phyloP scores from a whole-genome alignment of 2,329 filamentous ascomycete genomes.

The Talaromyces sp. region DNA sequence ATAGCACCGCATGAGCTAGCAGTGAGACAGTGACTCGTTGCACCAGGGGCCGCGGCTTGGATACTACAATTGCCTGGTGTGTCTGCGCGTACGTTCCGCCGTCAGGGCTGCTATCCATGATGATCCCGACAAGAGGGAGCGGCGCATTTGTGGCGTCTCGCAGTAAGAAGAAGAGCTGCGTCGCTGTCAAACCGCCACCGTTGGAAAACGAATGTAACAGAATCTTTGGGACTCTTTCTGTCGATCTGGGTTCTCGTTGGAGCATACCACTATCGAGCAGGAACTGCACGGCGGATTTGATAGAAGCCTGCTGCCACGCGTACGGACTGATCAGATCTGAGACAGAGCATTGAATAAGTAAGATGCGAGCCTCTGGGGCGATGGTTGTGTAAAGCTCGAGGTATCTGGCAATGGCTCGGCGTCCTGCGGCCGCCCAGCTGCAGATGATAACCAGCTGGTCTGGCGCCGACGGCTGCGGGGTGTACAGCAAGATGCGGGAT shows the following conservation, averaged over 20 bases:
- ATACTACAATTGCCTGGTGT: constrained; percentile 11
- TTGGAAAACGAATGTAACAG: constrained; percentile 30
- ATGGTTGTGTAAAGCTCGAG: constrained; percentile 19
- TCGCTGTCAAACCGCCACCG: constrained; percentile 23
- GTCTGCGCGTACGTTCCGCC: constrained; percentile 13
- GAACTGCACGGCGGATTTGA: constrained; percentile 5
- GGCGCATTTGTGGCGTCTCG: constrained; percentile 11
- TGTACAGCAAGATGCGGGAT: not conserved
- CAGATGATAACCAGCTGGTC: constrained; percentile 15
- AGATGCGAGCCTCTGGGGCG: constrained; percentile 20
- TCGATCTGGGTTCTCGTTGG: not conserved
- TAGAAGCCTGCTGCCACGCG: constrained; percentile 2
- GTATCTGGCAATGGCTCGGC: constrained; percentile 28
- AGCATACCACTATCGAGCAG: constrained; percentile 1
- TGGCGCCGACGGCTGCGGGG: not conserved
- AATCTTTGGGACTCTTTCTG: constrained; percentile 4
- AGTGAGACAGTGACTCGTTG: not conserved
- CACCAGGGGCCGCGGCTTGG: not conserved
- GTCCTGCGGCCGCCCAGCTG: constrained; percentile 25
- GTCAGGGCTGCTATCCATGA: constrained; percentile 23
- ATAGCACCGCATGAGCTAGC: not conserved
- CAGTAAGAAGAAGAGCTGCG: constrained; percentile 15
- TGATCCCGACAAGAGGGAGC: constrained; percentile 16
- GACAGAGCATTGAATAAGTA: constrained; percentile 22
- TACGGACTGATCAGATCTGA: constrained; percentile 14